Evolutionary conservation across 2,329 filamentous ascomycete genomes (phyloP), one percentile per base, ranked within the genome.

Genomic region (Cladobotryum mycophilum): DNA sequence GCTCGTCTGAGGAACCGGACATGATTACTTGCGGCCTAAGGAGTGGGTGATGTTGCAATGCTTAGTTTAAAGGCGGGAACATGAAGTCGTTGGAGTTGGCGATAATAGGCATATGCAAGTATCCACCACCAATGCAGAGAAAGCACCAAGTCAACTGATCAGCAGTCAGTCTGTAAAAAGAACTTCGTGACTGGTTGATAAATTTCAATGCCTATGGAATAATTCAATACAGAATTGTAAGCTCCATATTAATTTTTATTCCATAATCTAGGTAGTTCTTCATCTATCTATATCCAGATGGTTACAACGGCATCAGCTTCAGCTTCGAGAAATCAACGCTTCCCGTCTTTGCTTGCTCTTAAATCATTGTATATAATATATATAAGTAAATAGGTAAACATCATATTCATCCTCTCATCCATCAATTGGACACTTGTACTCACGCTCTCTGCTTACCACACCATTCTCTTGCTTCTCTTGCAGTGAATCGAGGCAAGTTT

Each of bases 401-500:
- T 17, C 14, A 12, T 5, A n/a, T n/a, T 20, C 38, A 17, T 20
- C 4, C 13, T 20, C 15, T 64, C 64, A 80, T 48, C 77, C 78
- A 60, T 82, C 79, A 61, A 82, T 75, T 9, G 79, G 79, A 61
- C 79, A 82, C 57, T 69, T 72, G 62, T 79, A 81, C 61, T 73
- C 76, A 55, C 70, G 67, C 56, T 76, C 71, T 38, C 70, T 72
- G 34, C 70, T 69, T 7, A 75, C 68, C 53, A 70, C 77, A 51
- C 70, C 74, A 56, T 68, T 70, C 58, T 75, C 76, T 50, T 74
- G 72, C 54, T 77, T 73, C 34, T 75, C 76, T 58, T 81, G 80
- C 57, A 85, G 66, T 53, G 80, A 76, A 62, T 92, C 87, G 37
- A 88, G 70, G 62, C 85, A 90, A 22, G 70, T 73, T 63, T 82